Evolutionary conservation across 2,329 filamentous ascomycete species (phyloP), one percentile per base, ranked within the genome.

Genomic region (Aspergillus candidus): DNA sequence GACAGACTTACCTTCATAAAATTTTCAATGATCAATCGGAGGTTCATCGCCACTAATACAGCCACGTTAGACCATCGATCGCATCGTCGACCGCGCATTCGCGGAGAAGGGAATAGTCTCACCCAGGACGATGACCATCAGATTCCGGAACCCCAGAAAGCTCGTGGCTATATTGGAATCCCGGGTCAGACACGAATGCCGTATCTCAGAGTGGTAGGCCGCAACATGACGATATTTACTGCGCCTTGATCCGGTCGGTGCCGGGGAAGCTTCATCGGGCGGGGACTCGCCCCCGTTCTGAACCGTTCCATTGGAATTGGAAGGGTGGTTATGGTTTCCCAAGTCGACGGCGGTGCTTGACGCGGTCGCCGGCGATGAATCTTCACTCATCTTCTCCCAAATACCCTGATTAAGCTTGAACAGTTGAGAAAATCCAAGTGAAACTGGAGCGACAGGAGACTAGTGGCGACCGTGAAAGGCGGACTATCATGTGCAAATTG

Each of bases 1-100:
- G 13, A n/a, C 13, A 17, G 10, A 41, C 57, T 49, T 62, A 88
- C 87, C 77, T 96, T 96, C 73, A 91, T 87, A 55, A 91, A 88
- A 63, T 98, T 98, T 69, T 97, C 93, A 61, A 98, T 89, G 72
- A 97, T 88, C 59, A 98, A 76, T 52, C 93, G 83, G 40, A 98
- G 70, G 63, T 98, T 98, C 58, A 90, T 93, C 39, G 91, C 88
- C 59, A 97, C 88, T 89, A 55, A 27, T 48, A 38, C 38, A 46
- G 17, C n/a, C 34, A 40, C 4, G 38, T 54, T 40, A 50, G 45
- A 38, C 43, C 43, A 27, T 27, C 8, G 22, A 27, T 10, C 22
- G 22, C 22, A 27, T 27, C 22, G 22, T 27, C 7, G 17, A 10
- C 2, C 35, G 17, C 38, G 46, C 30, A 44, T 29, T 14, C 17